A percentile compares a stretch with the other conserved stretches of the same genome.
Evolutionary conservation across 2,329 filamentous ascomycete genomes (phyloP).

Genomic region (Penicillium digitatum): DNA sequence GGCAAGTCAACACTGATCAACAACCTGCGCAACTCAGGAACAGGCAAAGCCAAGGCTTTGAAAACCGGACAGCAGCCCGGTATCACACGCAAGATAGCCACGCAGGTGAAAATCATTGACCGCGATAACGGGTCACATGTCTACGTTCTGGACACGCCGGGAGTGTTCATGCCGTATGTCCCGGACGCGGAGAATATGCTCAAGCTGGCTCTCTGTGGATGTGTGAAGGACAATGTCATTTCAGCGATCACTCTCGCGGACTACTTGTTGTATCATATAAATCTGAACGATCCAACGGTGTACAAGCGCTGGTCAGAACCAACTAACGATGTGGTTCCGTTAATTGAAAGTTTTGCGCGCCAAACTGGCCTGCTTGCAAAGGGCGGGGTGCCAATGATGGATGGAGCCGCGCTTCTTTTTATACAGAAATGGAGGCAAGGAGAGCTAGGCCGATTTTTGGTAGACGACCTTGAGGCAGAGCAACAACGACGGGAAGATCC

Average conservation of each 20-base stretch:
- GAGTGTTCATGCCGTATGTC: constrained; percentile 92
- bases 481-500: constrained; percentile 49
- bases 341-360: constrained; percentile 67
- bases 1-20: constrained; percentile 96
- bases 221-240: constrained; percentile 85
- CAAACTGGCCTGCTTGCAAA: constrained; percentile 72
- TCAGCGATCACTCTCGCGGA: constrained; percentile 75
- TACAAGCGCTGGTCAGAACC: constrained; percentile 65
- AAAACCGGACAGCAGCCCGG: constrained; percentile 83
- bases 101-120: constrained; percentile 74
- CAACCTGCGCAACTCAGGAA: constrained; percentile 66
- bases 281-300: constrained; percentile 58
- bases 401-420: constrained; percentile 72
- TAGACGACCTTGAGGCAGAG: constrained; percentile 69
- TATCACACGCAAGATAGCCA: constrained; percentile 79
- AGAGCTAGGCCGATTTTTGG: constrained; percentile 67
- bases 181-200: constrained; percentile 83
- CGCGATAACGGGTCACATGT: constrained; percentile 57
- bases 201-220: constrained; percentile 86
- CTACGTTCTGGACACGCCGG: constrained; percentile 86
- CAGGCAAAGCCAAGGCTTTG: constrained; percentile 65
- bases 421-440: constrained; percentile 79
- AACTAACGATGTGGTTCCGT: constrained; percentile 76
- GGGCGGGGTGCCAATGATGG: constrained; percentile 66
- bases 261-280: constrained; percentile 83